Evolutionary conservation across 768 basidiomycete species (phyloP).

Genomic region (Calocybe indica): DNA sequence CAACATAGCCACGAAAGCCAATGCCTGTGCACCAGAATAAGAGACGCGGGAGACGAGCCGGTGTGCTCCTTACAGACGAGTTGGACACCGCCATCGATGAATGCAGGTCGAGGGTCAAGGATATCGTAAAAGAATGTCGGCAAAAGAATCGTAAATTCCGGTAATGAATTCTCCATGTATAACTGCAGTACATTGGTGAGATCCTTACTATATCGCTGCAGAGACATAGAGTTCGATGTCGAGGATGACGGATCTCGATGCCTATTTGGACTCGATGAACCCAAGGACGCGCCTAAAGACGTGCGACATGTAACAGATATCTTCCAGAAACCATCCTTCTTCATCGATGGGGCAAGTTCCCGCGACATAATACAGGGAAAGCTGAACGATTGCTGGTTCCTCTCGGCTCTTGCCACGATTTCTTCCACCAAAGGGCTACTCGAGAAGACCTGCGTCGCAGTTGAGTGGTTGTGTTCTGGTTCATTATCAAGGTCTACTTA

Average conservation of each 20-base stretch:
- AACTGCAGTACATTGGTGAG: background rate
- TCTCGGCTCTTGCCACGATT: slow-evolving; percentile 46
- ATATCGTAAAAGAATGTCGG: slow-evolving; percentile 40
- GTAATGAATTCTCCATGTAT: slow-evolving; percentile 18
- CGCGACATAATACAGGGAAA: slow-evolving; percentile 43
- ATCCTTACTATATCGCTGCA: slow-evolving; percentile 8
- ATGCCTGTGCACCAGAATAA: background rate
- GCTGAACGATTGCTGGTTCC: slow-evolving; percentile 51
- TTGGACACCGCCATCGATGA: slow-evolving; percentile 39
- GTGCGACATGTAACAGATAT: slow-evolving; percentile 45
- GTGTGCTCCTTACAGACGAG: slow-evolving; percentile 37
- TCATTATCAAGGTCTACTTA: background rate
- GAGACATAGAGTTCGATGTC: slow-evolving; percentile 54
- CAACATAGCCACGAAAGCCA: background rate
- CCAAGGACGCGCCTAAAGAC: slow-evolving; percentile 25
- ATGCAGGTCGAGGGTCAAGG: slow-evolving; percentile 36
- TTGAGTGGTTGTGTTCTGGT: slow-evolving; percentile 15
- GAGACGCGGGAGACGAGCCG: slow-evolving; percentile 12
- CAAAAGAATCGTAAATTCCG: slow-evolving; percentile 45
- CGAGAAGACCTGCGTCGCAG: slow-evolving; percentile 47
- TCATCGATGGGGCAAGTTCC: slow-evolving; percentile 34
- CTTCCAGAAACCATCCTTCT: slow-evolving; percentile 46
- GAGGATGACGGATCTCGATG: slow-evolving; percentile 34
- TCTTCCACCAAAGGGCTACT: slow-evolving; percentile 36
- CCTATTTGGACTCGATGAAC: slow-evolving; percentile 28